phyloP scores from a whole-genome alignment of 2,329 filamentous ascomycete species.

The Helotiales sp. region DNA sequence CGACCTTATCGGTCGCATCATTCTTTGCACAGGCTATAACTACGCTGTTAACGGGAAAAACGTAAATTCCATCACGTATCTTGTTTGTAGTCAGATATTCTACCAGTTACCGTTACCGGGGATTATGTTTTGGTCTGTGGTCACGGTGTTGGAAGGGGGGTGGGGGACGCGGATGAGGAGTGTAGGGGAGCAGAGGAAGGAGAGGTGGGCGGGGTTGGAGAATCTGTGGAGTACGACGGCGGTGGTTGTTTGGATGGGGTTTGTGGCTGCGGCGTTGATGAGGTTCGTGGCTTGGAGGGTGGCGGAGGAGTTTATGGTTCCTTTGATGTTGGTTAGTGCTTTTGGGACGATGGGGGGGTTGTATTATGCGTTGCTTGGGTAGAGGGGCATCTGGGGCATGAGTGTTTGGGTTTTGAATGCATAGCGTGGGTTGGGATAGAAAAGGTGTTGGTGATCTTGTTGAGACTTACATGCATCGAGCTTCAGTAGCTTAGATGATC shows the following conservation, averaged over 20 bases:
- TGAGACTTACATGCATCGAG: no score
- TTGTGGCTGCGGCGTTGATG: conserved; percentile 16
- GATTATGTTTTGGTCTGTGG: conserved; percentile 38
- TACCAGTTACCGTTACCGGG: conserved; percentile 38
- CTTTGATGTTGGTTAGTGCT: conserved; percentile 14
- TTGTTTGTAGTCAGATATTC: conserved; percentile 25
- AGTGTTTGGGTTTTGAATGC: neutral
- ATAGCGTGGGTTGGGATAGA: neutral
- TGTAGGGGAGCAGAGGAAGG: conserved; percentile 30
- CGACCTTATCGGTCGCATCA: conserved; percentile 33
- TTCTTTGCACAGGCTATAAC: conserved; percentile 35
- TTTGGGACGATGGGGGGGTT: conserved; percentile 8
- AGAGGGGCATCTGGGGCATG: neutral
- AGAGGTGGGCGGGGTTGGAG: conserved; percentile 8
- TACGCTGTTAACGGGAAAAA: conserved; percentile 33
- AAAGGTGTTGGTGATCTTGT: no score
- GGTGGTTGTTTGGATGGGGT: conserved; percentile 19
- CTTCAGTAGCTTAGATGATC: no score
- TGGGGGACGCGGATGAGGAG: conserved; percentile 40
- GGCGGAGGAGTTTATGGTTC: conserved; percentile 10
- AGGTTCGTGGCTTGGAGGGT: conserved; percentile 4
- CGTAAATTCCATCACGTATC: conserved; percentile 27
- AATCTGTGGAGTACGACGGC: conserved; percentile 19
- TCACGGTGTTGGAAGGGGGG: conserved; percentile 36
- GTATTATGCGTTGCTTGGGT: conserved; percentile 11